Evolutionary conservation across 2,329 filamentous ascomycete genomes (phyloP).

Genomic region (Diaporthe velutina): DNA sequence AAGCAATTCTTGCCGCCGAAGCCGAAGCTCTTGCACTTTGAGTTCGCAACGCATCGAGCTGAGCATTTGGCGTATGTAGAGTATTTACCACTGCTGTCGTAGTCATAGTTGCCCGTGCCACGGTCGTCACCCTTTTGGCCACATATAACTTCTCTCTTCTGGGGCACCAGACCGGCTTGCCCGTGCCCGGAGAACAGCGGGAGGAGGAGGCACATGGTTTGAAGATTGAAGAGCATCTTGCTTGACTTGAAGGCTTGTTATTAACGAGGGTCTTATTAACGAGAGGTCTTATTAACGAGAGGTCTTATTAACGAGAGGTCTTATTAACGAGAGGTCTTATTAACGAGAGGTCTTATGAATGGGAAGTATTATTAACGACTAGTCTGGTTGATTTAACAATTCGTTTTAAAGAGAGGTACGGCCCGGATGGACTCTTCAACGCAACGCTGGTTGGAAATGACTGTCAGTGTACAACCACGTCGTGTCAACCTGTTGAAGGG

Average conservation of each 20-base stretch:
- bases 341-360: no score
- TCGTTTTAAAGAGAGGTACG: not conserved
- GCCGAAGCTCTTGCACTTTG: constrained; percentile 34
- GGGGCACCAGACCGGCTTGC: constrained; percentile 16
- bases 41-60: not conserved
- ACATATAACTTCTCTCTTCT: constrained; percentile 32
- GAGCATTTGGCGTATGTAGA: constrained; percentile 26
- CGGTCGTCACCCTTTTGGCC: constrained; percentile 20
- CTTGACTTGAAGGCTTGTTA: not conserved
- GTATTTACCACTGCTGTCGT: constrained; percentile 12
- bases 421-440: constrained; percentile 1
- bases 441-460: not conserved
- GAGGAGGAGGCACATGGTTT: not conserved
- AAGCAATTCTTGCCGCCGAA: constrained; percentile 18
- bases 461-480: fast-evolving
- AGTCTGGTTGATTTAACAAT: not conserved
- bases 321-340: no score
- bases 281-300: no score
- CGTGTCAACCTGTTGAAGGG: no score
- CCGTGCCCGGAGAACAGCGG: not conserved
- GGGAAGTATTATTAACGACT: not conserved
- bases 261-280: not conserved
- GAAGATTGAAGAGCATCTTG: not conserved
- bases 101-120: constrained; percentile 31
- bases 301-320: no score